Percentiles rank a stretch among this genome's conserved stretches.
Conservation (phyloP, 2,329 filamentous ascomycete species). For the Talaromyces verruculosus region DNA sequence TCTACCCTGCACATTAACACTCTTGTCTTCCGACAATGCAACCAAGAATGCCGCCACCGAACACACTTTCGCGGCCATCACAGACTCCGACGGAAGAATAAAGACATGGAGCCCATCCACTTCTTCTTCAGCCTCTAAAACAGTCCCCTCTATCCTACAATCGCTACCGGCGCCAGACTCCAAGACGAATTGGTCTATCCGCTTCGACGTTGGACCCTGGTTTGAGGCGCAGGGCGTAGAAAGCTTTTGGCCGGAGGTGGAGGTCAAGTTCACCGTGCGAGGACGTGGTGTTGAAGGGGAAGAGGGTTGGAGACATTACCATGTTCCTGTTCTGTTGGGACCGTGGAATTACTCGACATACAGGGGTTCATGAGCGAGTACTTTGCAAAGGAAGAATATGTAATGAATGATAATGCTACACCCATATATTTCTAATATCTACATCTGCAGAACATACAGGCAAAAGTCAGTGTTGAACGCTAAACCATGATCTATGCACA, state of each 20-base stretch:
- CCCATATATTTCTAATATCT: neutral
- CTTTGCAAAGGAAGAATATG: neutral
- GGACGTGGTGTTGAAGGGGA: constrained; percentile 40
- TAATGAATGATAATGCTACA: neutral
- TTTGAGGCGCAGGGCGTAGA: constrained; percentile 49
- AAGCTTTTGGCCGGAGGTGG: constrained; percentile 53
- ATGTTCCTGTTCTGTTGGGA: constrained; percentile 52
- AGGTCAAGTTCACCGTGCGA: constrained; percentile 52
- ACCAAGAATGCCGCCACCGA: constrained; percentile 16
- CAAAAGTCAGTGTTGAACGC: neutral
- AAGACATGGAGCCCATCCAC: constrained; percentile 28
- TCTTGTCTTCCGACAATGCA: constrained; percentile 55
- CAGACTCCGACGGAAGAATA: constrained; percentile 49
- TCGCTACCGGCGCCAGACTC: constrained; percentile 38
- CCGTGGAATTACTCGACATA: constrained; percentile 55
- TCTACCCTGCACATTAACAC: constrained; percentile 51
- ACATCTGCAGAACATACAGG: neutral
- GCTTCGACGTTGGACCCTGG: constrained; percentile 49
- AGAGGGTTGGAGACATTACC: constrained; percentile 51
- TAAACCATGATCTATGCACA: constrained; percentile 8
- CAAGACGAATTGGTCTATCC: constrained; percentile 48
- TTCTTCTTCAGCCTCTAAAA: neutral
- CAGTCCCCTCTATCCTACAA: constrained; percentile 30
- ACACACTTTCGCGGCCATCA: constrained; percentile 41
- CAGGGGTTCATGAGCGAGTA: constrained; percentile 44